Percentiles rank a stretch among this genome's conserved stretches.
Conservation (phyloP, 1,284 basidiomycete genomes). For the Malassezia dermatis region DNA sequence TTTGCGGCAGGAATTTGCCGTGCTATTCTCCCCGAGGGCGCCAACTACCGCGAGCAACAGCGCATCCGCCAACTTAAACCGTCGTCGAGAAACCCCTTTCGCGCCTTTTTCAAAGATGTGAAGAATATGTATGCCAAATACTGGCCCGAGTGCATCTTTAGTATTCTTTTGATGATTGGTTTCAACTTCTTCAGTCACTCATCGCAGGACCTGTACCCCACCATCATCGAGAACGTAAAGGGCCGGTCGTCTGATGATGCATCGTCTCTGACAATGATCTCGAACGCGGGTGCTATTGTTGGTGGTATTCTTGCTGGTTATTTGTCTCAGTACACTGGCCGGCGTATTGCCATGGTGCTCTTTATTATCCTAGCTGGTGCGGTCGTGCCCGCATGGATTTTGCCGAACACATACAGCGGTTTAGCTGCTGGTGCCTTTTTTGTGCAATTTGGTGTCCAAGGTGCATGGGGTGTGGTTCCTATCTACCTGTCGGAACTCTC, state of each 20-base stretch:
- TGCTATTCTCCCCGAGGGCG: constrained; percentile 66
- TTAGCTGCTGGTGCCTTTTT: constrained; percentile 53
- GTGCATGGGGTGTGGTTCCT: constrained; percentile 58
- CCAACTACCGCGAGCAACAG: constrained; percentile 56
- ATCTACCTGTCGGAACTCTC: constrained; percentile 82
- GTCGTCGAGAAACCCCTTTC: constrained; percentile 49
- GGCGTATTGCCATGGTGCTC: constrained; percentile 72
- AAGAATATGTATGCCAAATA: constrained; percentile 67
- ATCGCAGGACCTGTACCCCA: constrained; percentile 40
- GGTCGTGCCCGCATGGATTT: constrained; percentile 47
- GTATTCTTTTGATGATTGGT: constrained; percentile 52
- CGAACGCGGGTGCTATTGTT: constrained; percentile 64
- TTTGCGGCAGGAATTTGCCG: constrained; percentile 65
- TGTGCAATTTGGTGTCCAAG: constrained; percentile 47
- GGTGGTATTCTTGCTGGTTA: constrained; percentile 71
- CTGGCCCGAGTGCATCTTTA: constrained; percentile 78
- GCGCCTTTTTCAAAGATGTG: constrained; percentile 62
- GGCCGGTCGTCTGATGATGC: constrained; percentile 53
- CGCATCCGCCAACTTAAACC: constrained; percentile 45
- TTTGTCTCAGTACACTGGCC: constrained; percentile 71
- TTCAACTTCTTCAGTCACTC: constrained; percentile 75
- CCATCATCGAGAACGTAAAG: constrained; percentile 36
- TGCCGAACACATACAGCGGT: constrained; percentile 46
- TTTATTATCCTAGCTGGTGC: constrained; percentile 45
- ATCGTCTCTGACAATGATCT: constrained; percentile 79